phyloP scores from a whole-genome alignment of 352 stramenopile genomes.

The Globisporangium orthogonon region DNA sequence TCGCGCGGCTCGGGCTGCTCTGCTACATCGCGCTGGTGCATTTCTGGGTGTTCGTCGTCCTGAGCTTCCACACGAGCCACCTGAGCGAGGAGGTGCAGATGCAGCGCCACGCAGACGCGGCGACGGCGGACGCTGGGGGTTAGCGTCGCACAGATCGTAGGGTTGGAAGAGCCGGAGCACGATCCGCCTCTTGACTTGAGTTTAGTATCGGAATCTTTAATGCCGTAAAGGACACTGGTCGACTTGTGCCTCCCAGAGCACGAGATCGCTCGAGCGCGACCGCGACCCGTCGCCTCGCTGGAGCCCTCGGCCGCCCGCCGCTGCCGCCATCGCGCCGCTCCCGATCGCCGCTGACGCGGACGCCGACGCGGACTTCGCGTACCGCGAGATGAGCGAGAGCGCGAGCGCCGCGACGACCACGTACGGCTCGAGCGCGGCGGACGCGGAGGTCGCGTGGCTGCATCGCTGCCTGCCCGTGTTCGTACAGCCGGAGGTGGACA shows the following conservation, averaged over 20 bases:
- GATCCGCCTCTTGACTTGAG: too few relatives aligned
- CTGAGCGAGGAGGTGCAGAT: slow-evolving; percentile 69
- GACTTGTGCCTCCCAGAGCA: neutral
- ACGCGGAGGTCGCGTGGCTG: slow-evolving; percentile 66
- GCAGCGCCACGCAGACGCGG: slow-evolving; percentile 10
- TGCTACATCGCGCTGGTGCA: slow-evolving; percentile 80
- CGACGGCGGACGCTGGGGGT: neutral
- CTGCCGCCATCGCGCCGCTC: neutral
- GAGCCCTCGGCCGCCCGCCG: slow-evolving; percentile 14
- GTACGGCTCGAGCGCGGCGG: slow-evolving; percentile 20
- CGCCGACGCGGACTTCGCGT: slow-evolving; percentile 22
- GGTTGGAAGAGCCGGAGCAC: too few relatives aligned
- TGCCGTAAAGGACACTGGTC: too few relatives aligned
- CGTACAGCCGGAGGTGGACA: slow-evolving; percentile 77
- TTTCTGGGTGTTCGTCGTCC: slow-evolving; percentile 80
- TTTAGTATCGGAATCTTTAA: too few relatives aligned
- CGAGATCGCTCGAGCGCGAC: neutral
- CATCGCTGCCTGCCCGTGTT: slow-evolving; percentile 77
- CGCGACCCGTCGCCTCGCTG: slow-evolving; percentile 5
- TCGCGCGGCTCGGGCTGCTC: slow-evolving; percentile 67
- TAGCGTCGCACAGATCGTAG: too few relatives aligned
- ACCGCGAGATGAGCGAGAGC: slow-evolving; percentile 43
- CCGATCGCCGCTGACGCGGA: neutral
- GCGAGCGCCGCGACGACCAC: slow-evolving; percentile 10
- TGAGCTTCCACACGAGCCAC: slow-evolving; percentile 87